Evolutionary conservation across 2,329 filamentous ascomycete genomes (phyloP).

Genomic region (Colletotrichum gloeosporioides): DNA sequence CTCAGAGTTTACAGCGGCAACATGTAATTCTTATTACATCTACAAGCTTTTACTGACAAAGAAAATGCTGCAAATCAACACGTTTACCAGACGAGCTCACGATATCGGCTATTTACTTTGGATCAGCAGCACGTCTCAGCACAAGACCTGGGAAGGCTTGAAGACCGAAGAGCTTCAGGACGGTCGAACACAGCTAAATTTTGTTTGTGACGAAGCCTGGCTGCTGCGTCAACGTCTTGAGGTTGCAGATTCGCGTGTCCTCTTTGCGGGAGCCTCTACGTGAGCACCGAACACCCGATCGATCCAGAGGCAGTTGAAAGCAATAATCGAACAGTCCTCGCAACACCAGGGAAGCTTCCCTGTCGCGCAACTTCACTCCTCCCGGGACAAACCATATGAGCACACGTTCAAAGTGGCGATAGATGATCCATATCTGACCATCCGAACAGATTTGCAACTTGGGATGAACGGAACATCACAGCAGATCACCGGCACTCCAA

Average conservation of each 20-base stretch:
- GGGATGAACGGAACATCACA: background rate
- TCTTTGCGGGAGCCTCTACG: background rate
- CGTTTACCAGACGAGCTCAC: background rate
- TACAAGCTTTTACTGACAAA: background rate
- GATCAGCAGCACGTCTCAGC: background rate
- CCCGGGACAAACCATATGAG: background rate
- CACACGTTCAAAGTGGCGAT: background rate
- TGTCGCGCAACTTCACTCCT: background rate
- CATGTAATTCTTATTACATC: background rate
- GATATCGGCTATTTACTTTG: background rate
- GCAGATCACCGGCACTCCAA: background rate
- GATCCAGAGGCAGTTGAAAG: background rate
- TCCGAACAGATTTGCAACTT: background rate
- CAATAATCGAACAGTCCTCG: background rate
- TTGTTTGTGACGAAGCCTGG: accelerated
- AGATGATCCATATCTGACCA: background rate
- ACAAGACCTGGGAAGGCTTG: background rate
- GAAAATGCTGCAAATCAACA: too few relatives aligned
- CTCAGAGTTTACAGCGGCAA: background rate
- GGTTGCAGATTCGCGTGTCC: background rate
- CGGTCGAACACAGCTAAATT: background rate
- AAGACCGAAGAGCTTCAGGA: background rate
- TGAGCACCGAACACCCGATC: background rate
- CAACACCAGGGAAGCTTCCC: background rate
- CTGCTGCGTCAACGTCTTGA: background rate